A percentile compares a stretch with the other conserved stretches of the same genome.
phyloP scores from a whole-genome alignment of 1,284 basidiomycete genomes.

The Pseudozyma flocculosa region DNA sequence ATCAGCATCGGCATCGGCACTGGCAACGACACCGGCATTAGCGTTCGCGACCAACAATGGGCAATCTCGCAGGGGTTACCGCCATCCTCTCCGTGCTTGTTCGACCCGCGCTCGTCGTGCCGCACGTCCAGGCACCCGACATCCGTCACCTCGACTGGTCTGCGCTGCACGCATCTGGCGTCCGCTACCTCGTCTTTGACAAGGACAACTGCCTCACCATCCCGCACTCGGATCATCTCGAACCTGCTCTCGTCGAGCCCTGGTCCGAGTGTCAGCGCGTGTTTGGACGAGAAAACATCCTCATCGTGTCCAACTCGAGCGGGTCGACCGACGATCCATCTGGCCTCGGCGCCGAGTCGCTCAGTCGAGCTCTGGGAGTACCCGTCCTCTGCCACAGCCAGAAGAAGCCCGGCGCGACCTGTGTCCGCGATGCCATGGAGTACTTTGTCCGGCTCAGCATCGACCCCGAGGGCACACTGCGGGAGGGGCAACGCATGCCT shows the following conservation, averaged over 20 bases:
- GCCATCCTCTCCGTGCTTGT: slow-evolving; percentile 73
- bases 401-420: slow-evolving; percentile 71
- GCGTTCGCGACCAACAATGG: slow-evolving; percentile 21
- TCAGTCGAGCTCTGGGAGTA: slow-evolving; percentile 72
- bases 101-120: slow-evolving; percentile 73
- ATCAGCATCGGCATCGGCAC: background rate
- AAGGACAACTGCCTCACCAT: slow-evolving; percentile 86
- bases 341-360: slow-evolving; percentile 84
- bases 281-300: slow-evolving; percentile 76
- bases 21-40: no score
- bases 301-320: slow-evolving; percentile 92
- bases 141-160: slow-evolving; percentile 83
- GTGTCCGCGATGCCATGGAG: slow-evolving; percentile 68
- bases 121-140: slow-evolving; percentile 73
- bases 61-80: slow-evolving; percentile 73
- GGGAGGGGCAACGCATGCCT: slow-evolving; percentile 41
- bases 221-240: slow-evolving; percentile 50
- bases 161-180: slow-evolving; percentile 74
- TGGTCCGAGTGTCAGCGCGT: slow-evolving; percentile 73
- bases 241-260: slow-evolving; percentile 63
- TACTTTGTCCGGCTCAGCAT: slow-evolving; percentile 62
- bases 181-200: slow-evolving; percentile 86
- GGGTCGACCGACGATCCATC: slow-evolving; percentile 77
- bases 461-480: slow-evolving; percentile 40
- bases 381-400: slow-evolving; percentile 78